Percentiles rank a stretch among this genome's conserved stretches.
phyloP scores from a whole-genome alignment of 2,329 filamentous ascomycete genomes.

The Talaromyces sp. region DNA sequence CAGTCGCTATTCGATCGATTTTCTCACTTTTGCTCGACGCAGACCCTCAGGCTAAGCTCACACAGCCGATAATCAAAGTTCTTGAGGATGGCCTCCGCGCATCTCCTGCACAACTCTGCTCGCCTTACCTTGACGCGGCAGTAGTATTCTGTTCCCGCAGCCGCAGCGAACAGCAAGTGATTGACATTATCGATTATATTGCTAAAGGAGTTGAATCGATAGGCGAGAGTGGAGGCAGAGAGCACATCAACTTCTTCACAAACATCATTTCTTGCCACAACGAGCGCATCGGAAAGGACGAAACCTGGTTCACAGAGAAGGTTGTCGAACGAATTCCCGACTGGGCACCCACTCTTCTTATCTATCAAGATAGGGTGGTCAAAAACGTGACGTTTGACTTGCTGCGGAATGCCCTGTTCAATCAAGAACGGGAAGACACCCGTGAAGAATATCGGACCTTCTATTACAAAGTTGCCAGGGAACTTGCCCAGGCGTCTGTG shows the following conservation, averaged over 20 bases:
- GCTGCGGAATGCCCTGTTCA: conserved; percentile 43
- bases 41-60: conserved; percentile 49
- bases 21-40: conserved; percentile 56
- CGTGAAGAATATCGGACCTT: conserved; percentile 28
- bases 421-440: conserved; percentile 30
- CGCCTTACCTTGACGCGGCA: conserved; percentile 59
- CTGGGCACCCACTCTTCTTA: conserved; percentile 53
- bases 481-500: conserved; percentile 31
- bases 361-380: conserved; percentile 48
- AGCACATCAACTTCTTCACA: conserved; percentile 53
- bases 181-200: conserved; percentile 39
- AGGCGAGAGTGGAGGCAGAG: conserved; percentile 45
- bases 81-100: conserved; percentile 55
- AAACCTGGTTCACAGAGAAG: conserved; percentile 32
- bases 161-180: conserved; percentile 35
- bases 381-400: conserved; percentile 46
- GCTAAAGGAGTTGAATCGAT: conserved; percentile 50
- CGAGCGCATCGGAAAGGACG: conserved; percentile 32
- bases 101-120: conserved; percentile 46
- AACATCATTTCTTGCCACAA: conserved; percentile 49
- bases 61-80: conserved; percentile 50
- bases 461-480: conserved; percentile 30
- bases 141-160: conserved; percentile 51
- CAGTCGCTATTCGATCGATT: conserved; percentile 53
- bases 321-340: conserved; percentile 43